These are phyloP conservation scores for Micromonas commoda DNA, from an alignment of 139 green algal species.

Conservation along the genomic window DNA sequence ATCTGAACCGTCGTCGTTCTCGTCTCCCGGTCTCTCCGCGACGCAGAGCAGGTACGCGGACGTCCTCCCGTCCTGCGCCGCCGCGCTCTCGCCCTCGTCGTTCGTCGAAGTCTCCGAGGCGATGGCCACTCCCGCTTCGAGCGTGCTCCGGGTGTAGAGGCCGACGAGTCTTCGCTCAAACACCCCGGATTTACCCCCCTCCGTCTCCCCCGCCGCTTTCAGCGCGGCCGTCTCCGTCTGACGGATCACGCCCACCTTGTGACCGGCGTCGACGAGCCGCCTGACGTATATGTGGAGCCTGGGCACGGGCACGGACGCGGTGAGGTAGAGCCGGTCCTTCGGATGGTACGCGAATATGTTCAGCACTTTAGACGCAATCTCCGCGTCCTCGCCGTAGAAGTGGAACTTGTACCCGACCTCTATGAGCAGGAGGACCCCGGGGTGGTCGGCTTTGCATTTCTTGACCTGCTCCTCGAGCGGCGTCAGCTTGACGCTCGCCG, in stretches of 20 bases:
- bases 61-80: not conserved
- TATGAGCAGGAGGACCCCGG: slow-evolving; percentile 64
- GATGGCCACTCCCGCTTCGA: slow-evolving; percentile 52
- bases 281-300: slow-evolving; percentile 76
- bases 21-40: not conserved
- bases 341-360: slow-evolving; percentile 58
- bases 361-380: slow-evolving; percentile 47
- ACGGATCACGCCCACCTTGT: slow-evolving; percentile 68
- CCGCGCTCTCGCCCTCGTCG: slow-evolving; percentile 24
- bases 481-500: not conserved
- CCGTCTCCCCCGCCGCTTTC: slow-evolving; percentile 61
- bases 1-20: not conserved
- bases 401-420: slow-evolving; percentile 64
- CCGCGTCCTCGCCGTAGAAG: slow-evolving; percentile 84
- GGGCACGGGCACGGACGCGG: slow-evolving; percentile 62
- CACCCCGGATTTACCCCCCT: slow-evolving; percentile 38
- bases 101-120: slow-evolving; percentile 9
- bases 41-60: slow-evolving; percentile 45
- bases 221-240: slow-evolving; percentile 58
- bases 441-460: slow-evolving; percentile 52
- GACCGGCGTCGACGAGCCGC: slow-evolving; percentile 66
- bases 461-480: slow-evolving; percentile 44
- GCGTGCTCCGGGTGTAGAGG: slow-evolving; percentile 77
- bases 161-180: slow-evolving; percentile 72
- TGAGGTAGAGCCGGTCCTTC: slow-evolving; percentile 72